These are phyloP conservation scores for Pseudocercospora cruenta DNA, from an alignment of 2,329 filamentous ascomycete genomes.

Conservation along the genomic window DNA sequence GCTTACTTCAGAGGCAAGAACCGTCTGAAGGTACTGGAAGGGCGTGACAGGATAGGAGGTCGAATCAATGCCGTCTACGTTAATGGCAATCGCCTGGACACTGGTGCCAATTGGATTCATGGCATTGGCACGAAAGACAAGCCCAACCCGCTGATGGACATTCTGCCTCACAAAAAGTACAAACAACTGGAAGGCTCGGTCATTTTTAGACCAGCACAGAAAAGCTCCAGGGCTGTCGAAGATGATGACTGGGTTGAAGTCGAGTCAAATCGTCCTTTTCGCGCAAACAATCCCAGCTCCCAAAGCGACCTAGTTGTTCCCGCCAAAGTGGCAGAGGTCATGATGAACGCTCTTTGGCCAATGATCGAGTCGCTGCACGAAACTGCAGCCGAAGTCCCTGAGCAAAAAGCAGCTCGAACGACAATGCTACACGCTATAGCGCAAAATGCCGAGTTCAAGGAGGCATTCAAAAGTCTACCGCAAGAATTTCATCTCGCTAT, in stretches of 20 bases:
- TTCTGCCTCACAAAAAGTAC: constrained; percentile 28
- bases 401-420: constrained; percentile 22
- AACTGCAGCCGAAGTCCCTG: constrained; percentile 12
- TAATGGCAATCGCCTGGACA: constrained; percentile 30
- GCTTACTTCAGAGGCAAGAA: constrained; percentile 14
- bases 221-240: neutral
- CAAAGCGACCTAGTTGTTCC: constrained; percentile 25
- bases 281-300: neutral
- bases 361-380: constrained; percentile 28
- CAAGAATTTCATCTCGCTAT: constrained; percentile 23
- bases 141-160: constrained; percentile 31
- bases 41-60: constrained; percentile 31
- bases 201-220: constrained; percentile 19
- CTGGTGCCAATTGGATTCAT: constrained; percentile 36
- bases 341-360: constrained; percentile 26
- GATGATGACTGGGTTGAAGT: neutral
- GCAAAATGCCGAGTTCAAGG: constrained; percentile 14
- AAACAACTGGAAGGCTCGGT: constrained; percentile 25
- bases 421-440: constrained; percentile 27
- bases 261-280: neutral
- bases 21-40: constrained; percentile 30
- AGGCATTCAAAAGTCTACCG: constrained; percentile 22
- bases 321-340: constrained; percentile 12
- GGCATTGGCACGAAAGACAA: constrained; percentile 28
- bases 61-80: constrained; percentile 30